Base-by-base conservation (phyloP, 805 yeast species). In the Blastobotrys terrestris region DNA sequence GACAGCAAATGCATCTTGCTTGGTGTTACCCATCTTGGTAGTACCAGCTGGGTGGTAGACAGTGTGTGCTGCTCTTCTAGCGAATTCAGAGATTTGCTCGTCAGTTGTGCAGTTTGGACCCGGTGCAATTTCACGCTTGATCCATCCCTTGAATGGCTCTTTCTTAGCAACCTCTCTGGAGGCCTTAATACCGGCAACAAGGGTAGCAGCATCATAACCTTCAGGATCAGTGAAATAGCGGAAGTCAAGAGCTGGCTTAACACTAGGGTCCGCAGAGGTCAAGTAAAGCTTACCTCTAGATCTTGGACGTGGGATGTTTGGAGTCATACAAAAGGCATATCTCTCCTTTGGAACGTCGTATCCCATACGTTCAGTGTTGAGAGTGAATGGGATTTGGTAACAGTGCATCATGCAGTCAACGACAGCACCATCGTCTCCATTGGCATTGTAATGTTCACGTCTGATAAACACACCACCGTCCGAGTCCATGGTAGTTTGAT, bases 11-110 rank as follows among this genome's bases (percentile, higher is more conserved):
- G 52, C 54, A 44, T 58, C 60, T n/a, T 44, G 46, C 26, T 40
- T 31, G 26, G 51, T 48, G 47, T 58, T 59, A 21, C 61, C 58
- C 53, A 59, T 57, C 53, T 59, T 54, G 35, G 35, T 26, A 26
- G 35, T 26, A 26, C 35, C 35, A 26, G 35, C 35, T 26, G 35
- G 35, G 35, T 26, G 35, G 11, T 26, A 26, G 35, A 26, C 35
- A 5, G 35, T 26, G 11, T 26, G 35, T 5, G 35, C 35, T 6
- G 20, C 45, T 18, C 45, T 16, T 13, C 45, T 19, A 43, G 45
- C 16, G 45, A 16, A 43, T 20, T 43, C 45, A 18, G 45, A 43
- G 14, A 43, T 16, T 16, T 43, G 22, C 20, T 43, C 45, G 5
- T 43, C 45, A 43, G 21, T 18, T 8, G 16, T 16, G 45, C 16